Conservation (phyloP, 2,329 filamentous ascomycete genomes). For the Stagonosporopsis vannaccii region DNA sequence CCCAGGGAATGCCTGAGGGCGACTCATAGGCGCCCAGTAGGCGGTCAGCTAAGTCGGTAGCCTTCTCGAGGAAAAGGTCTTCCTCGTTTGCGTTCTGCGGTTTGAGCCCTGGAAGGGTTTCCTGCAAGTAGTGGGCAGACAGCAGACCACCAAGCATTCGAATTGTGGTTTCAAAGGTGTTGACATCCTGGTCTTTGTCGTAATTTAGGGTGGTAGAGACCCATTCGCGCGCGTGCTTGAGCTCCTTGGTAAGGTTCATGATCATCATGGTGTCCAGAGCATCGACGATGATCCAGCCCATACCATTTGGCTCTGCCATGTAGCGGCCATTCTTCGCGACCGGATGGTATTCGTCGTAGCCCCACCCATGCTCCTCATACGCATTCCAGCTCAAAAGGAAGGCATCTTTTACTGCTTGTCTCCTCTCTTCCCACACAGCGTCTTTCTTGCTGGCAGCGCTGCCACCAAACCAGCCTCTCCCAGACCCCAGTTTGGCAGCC, state of each 20-base stretch:
- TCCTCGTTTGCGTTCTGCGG: slow-evolving; percentile 77
- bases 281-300: slow-evolving; percentile 99
- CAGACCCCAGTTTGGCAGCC: slow-evolving; percentile 47
- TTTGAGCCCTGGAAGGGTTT: slow-evolving; percentile 78
- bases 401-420: slow-evolving; percentile 83
- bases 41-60: slow-evolving; percentile 88
- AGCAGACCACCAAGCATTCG: slow-evolving; percentile 94
- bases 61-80: slow-evolving; percentile 95
- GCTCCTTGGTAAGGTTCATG: slow-evolving; percentile 91
- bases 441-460: slow-evolving; percentile 38
- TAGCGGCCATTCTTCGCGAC: slow-evolving; percentile 78
- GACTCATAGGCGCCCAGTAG: slow-evolving; percentile 89
- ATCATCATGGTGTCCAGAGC: slow-evolving; percentile 95
- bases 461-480: slow-evolving; percentile 38
- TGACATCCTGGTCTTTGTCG: slow-evolving; percentile 93
- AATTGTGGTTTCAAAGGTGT: slow-evolving; percentile 97
- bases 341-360: slow-evolving; percentile 90
- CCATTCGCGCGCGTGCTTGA: slow-evolving; percentile 88
- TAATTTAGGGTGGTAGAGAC: slow-evolving; percentile 81
- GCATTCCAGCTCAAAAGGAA: slow-evolving; percentile 92
- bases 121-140: slow-evolving; percentile 94
- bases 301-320: slow-evolving; percentile 81
- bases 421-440: slow-evolving; percentile 73
- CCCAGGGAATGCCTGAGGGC: slow-evolving; percentile 83
- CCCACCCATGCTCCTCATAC: slow-evolving; percentile 94